Evolutionary conservation across 2,329 filamentous ascomycete species (phyloP).

Genomic region (Herpotrichia juniperi): DNA sequence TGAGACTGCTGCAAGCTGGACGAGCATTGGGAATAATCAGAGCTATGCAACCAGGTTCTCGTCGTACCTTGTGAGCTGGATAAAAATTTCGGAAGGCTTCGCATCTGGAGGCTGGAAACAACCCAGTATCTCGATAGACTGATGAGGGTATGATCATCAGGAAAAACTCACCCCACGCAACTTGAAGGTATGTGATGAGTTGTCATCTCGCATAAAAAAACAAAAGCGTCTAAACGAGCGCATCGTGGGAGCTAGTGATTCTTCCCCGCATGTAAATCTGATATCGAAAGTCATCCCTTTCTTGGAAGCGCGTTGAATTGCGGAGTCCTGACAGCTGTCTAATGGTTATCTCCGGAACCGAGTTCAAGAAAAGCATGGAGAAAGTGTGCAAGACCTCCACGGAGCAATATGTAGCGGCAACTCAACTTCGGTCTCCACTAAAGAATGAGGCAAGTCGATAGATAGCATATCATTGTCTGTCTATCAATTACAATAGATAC

Average conservation of each 20-base stretch:
- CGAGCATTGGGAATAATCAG: background rate
- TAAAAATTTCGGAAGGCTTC: background rate
- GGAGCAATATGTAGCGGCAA: conserved; percentile 7
- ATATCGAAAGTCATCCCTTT: background rate
- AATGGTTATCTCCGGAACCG: conserved; percentile 2
- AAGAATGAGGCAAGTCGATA: conserved; percentile 10
- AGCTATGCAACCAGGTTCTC: background rate
- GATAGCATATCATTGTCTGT: conserved; percentile 3
- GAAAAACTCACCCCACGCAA: no score
- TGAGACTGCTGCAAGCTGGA: background rate
- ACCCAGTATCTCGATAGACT: background rate
- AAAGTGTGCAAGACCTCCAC: conserved; percentile 4
- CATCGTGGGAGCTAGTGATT: background rate
- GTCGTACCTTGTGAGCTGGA: background rate
- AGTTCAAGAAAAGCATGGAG: background rate
- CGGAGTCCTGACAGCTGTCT: conserved; percentile 21
- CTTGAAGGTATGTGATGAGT: background rate
- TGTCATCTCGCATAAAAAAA: background rate
- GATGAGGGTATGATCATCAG: background rate
- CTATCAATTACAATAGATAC: background rate
- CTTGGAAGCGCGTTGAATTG: conserved; percentile 9
- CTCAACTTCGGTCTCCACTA: conserved; percentile 6
- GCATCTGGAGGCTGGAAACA: background rate
- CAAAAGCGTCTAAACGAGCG: background rate
- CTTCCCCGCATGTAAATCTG: background rate